Conservation (phyloP, 768 basidiomycete genomes). For the Calocybe indica region DNA sequence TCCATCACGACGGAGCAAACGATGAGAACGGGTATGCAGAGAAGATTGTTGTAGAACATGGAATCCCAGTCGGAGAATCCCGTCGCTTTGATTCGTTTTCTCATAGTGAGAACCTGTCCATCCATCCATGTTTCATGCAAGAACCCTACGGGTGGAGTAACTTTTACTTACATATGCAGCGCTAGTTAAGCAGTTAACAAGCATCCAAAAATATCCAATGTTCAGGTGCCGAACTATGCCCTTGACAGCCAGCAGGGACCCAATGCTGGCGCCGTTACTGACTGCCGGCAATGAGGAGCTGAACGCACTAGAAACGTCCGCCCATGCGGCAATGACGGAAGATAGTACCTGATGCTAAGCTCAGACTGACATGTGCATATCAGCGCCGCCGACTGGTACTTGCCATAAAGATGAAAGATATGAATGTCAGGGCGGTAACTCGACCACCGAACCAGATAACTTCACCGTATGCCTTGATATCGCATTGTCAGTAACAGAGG, state of each 20-base stretch:
- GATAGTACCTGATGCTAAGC: constrained; percentile 64
- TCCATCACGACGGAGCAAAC: constrained; percentile 81
- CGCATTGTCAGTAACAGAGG: constrained; percentile 1
- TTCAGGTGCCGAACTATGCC: constrained; percentile 48
- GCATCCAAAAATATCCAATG: constrained; percentile 95
- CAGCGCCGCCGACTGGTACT: constrained; percentile 9
- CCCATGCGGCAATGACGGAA: constrained; percentile 95
- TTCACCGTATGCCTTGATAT: constrained; percentile 86
- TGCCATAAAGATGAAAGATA: constrained; percentile 92
- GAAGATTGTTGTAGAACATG: constrained; percentile 97
- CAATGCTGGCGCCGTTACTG: constrained; percentile 26
- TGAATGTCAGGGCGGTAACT: constrained; percentile 81
- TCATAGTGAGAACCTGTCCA: constrained; percentile 84
- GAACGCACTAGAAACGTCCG: constrained; percentile 60
- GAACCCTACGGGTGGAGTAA: too few relatives aligned
- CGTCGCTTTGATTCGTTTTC: constrained; percentile 91
- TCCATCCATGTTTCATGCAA: background rate
- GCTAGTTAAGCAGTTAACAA: constrained; percentile 83
- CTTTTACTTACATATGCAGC: constrained; percentile 74
- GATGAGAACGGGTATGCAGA: constrained; percentile 87
- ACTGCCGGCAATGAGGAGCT: constrained; percentile 28
- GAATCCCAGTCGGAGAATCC: constrained; percentile 98
- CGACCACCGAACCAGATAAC: constrained; percentile 93
- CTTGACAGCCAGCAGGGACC: constrained; percentile 33
- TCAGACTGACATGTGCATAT: background rate